A percentile compares a stretch with the other conserved stretches of the same genome.
Evolutionary conservation across 495 filamentous ascomycete genomes (phyloP).

Genomic region (Daldinia loculata): DNA sequence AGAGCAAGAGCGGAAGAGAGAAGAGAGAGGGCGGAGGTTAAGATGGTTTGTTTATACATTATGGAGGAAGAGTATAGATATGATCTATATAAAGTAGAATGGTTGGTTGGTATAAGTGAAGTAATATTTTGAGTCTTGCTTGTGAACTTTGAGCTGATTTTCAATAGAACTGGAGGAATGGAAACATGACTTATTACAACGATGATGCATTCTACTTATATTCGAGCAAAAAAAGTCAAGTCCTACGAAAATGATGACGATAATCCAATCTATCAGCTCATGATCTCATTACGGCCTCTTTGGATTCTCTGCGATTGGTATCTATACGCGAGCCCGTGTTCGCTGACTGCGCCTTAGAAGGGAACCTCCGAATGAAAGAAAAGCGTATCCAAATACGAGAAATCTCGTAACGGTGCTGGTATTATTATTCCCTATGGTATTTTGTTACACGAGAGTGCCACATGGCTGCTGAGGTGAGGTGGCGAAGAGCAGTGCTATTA

Average conservation of each 20-base stretch:
- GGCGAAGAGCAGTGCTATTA: neutral
- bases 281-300: constrained; percentile 5
- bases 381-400: constrained; percentile 16
- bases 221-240: neutral
- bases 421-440: neutral
- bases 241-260: constrained; percentile 9
- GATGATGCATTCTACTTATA: constrained; percentile 25
- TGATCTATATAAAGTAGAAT: neutral
- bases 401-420: constrained; percentile 16
- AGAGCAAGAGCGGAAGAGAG: constrained; percentile 30
- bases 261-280: constrained; percentile 9
- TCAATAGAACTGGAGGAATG: neutral
- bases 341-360: neutral
- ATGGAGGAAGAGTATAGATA: neutral
- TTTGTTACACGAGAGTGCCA: constrained; percentile 10
- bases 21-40: constrained; percentile 31
- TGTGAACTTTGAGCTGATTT: neutral
- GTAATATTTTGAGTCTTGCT: neutral
- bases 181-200: neutral
- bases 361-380: neutral
- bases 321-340: constrained; percentile 25
- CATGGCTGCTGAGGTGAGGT: constrained; percentile 22
- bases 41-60: constrained; percentile 19
- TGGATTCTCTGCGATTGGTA: neutral
- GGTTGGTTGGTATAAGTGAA: neutral